A percentile compares a stretch with the other conserved stretches of the same genome.
Conservation (phyloP, 208 protist species). For the Crithidia bombi region DNA sequence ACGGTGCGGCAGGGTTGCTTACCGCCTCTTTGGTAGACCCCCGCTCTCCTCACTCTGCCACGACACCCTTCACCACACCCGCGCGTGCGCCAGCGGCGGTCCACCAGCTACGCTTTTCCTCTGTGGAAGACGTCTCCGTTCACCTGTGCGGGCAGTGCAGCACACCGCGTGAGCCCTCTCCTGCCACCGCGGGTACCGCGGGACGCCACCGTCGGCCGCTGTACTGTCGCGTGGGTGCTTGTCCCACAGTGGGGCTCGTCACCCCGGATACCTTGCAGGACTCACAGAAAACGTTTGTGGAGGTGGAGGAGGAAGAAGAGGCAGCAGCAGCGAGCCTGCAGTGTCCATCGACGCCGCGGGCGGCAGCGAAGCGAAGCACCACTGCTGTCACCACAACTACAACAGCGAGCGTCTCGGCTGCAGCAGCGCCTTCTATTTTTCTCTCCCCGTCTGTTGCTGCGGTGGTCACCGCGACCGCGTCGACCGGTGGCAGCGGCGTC, state of each 20-base stretch:
- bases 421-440: constrained; percentile 1
- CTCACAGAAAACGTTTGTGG: no score
- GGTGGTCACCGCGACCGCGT: background rate
- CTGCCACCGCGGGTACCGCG: background rate
- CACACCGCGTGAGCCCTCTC: constrained; percentile 6
- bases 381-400: no score
- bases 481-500: background rate
- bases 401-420: no score
- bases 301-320: no score
- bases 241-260: no score
- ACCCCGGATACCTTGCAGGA: no score
- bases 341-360: no score
- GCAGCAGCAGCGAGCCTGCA: no score
- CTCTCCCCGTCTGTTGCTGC: background rate
- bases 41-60: background rate
- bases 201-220: no score
- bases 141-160: background rate
- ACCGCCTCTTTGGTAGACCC: background rate
- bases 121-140: background rate
- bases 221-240: no score
- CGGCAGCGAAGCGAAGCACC: no score
- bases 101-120: background rate
- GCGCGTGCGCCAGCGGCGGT: background rate
- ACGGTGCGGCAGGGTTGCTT: no score
- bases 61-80: background rate